Conservation (phyloP, 2,329 filamentous ascomycete species). For the Pseudocercospora ulei region DNA sequence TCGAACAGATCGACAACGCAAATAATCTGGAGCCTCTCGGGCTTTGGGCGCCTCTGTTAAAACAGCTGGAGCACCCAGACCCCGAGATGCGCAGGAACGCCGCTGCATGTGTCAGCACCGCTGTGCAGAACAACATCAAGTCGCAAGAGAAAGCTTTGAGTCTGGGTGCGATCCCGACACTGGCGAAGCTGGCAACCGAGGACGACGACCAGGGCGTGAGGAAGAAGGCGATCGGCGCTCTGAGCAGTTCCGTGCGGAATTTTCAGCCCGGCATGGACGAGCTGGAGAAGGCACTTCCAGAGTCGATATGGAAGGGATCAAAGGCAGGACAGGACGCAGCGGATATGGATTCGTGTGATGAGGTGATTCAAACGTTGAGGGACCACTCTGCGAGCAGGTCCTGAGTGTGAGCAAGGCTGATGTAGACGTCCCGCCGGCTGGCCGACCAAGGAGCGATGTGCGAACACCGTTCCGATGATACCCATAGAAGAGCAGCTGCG, state of each 20-base stretch:
- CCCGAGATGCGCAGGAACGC: conserved; percentile 69
- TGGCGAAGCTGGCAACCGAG: conserved; percentile 56
- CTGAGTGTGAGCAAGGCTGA: neutral
- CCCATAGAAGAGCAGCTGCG: conserved; percentile 1
- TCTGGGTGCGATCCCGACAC: conserved; percentile 56
- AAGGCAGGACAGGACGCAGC: conserved; percentile 60
- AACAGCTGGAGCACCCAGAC: conserved; percentile 58
- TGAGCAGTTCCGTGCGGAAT: conserved; percentile 79
- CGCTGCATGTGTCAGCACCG: conserved; percentile 88
- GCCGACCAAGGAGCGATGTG: too few species aligned
- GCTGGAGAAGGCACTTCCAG: conserved; percentile 57
- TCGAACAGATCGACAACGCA: conserved; percentile 90
- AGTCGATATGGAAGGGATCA: conserved; percentile 46
- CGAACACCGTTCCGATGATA: conserved; percentile 2
- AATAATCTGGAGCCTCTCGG: conserved; percentile 76
- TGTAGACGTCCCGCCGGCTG: neutral
- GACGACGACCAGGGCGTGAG: conserved; percentile 56
- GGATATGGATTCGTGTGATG: conserved; percentile 79
- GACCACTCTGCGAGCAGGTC: conserved; percentile 23
- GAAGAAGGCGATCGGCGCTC: conserved; percentile 79
- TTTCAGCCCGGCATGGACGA: conserved; percentile 66
- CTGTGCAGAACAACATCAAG: conserved; percentile 89
- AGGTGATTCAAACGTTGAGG: conserved; percentile 31
- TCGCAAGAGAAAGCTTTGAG: conserved; percentile 63
- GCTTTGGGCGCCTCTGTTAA: conserved; percentile 72